These are phyloP conservation scores for Purshia tridentata DNA, from an alignment of 306 rosid genomes.

Conservation along the genomic window DNA sequence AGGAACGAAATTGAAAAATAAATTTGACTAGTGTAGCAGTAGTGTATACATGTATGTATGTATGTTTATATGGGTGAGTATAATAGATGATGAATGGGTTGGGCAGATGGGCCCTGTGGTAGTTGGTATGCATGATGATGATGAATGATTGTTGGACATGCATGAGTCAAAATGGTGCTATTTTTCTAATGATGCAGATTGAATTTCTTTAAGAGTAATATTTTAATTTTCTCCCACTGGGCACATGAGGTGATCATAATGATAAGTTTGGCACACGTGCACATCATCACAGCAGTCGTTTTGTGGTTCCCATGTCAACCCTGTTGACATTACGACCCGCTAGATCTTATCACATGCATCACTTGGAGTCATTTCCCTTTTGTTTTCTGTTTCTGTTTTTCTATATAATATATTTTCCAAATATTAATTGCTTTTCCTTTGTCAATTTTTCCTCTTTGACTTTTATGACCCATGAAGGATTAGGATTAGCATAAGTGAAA, in stretches of 20 bases:
- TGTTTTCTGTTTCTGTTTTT: not conserved
- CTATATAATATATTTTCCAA: not conserved
- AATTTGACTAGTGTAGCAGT: not conserved
- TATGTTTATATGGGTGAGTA: too few species aligned
- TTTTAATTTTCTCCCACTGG: not conserved
- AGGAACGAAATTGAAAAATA: too few species aligned
- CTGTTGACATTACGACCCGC: slow-evolving; percentile 45
- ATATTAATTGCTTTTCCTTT: not conserved
- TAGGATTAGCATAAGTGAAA: not conserved
- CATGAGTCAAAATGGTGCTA: slow-evolving; percentile 62
- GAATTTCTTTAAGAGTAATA: not conserved
- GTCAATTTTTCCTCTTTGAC: slow-evolving; percentile 18
- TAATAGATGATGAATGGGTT: not conserved
- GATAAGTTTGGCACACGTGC: slow-evolving; percentile 87
- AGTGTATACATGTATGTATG: too few species aligned
- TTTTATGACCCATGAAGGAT: not conserved
- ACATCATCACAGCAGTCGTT: slow-evolving; percentile 49
- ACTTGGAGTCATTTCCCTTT: slow-evolving; percentile 19
- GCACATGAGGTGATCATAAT: slow-evolving; percentile 51
- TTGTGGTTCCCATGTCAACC: slow-evolving; percentile 74
- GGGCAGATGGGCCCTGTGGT: slow-evolving; percentile 4
- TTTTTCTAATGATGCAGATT: slow-evolving; percentile 40
- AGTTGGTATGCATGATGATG: slow-evolving; percentile 26
- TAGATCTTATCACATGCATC: slow-evolving; percentile 44
- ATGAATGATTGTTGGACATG: slow-evolving; percentile 50